Evolutionary conservation across 2,329 filamentous ascomycete species (phyloP).

Genomic region (Cladophialophora yegresii): DNA sequence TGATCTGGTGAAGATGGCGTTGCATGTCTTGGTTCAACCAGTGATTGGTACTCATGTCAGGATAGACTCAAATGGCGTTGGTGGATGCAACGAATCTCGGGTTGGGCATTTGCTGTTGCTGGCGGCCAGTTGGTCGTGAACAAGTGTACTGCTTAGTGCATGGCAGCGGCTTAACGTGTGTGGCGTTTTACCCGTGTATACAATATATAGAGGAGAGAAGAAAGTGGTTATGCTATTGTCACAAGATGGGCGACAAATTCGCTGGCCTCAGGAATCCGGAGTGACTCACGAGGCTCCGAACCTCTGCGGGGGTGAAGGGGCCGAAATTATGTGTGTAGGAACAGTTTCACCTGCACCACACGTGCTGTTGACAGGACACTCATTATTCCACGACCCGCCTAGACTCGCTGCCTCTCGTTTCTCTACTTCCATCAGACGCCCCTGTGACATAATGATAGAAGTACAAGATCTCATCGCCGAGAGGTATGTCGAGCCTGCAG

Average conservation of each 20-base stretch:
- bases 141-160: neutral
- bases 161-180: neutral
- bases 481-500: slow-evolving; percentile 41
- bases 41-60: neutral
- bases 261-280: neutral
- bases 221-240: neutral
- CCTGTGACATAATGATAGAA: slow-evolving; percentile 63
- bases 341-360: slow-evolving; percentile 14
- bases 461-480: slow-evolving; percentile 78
- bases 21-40: neutral
- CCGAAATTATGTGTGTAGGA: slow-evolving; percentile 5
- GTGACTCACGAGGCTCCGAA: slow-evolving; percentile 27
- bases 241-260: neutral
- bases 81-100: neutral
- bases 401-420: neutral
- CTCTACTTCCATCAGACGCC: neutral
- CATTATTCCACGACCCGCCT: neutral
- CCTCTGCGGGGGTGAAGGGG: slow-evolving; percentile 8
- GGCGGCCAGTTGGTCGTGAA: neutral
- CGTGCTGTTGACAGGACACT: slow-evolving; percentile 2
- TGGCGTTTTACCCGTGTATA: neutral
- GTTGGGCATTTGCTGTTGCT: neutral
- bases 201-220: neutral
- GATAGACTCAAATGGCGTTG: neutral
- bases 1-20: neutral